Percentiles rank a stretch among this genome's conserved stretches.
phyloP scores from a whole-genome alignment of 2,329 filamentous ascomycete genomes.

The Nemania diffusa region DNA sequence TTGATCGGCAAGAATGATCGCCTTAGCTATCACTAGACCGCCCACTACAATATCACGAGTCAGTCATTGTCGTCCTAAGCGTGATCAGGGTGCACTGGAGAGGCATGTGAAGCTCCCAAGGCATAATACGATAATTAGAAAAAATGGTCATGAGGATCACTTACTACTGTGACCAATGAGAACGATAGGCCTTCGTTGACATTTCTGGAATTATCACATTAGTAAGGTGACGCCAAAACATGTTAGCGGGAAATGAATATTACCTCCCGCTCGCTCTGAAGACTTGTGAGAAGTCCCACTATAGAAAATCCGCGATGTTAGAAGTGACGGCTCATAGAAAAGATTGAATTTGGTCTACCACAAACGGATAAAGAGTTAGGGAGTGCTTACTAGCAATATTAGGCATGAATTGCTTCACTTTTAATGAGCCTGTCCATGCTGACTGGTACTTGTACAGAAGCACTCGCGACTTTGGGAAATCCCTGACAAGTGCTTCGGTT shows the following conservation, averaged over 20 bases:
- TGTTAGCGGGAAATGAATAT: background rate
- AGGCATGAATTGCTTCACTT: conserved; percentile 55
- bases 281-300: conserved; percentile 49
- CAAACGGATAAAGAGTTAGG: background rate
- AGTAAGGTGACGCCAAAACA: background rate
- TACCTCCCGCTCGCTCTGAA: conserved; percentile 52
- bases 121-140: background rate
- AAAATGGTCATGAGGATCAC: background rate
- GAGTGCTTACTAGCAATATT: conserved; percentile 49
- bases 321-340: background rate
- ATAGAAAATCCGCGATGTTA: background rate
- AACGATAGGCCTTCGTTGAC: conserved; percentile 52
- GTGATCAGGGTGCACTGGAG: background rate
- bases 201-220: conserved; percentile 39
- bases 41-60: conserved; percentile 47
- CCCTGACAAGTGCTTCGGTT: conserved; percentile 51
- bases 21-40: conserved; percentile 57
- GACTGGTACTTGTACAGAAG: conserved; percentile 57
- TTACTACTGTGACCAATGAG: conserved; percentile 56
- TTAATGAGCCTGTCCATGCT: conserved; percentile 53
- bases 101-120: background rate
- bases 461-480: conserved; percentile 55
- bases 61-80: background rate
- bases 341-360: background rate
- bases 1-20: conserved; percentile 50